Conservation (phyloP, 2,329 filamentous ascomycete species). For the Thielaviopsis punctulata region DNA sequence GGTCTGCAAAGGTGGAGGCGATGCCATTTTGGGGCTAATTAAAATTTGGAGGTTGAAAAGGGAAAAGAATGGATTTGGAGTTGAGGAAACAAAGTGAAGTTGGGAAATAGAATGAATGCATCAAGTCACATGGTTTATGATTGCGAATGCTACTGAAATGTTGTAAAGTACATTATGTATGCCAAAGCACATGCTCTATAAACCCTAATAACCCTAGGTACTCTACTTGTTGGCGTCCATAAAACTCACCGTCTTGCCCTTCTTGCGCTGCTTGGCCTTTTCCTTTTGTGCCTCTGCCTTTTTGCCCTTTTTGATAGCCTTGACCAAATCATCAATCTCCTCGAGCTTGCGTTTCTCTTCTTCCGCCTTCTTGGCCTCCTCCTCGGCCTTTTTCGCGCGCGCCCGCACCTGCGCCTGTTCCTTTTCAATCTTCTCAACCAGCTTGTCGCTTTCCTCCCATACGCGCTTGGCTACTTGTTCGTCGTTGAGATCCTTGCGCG, state of each 20-base stretch:
- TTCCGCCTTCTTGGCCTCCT: conserved; percentile 19
- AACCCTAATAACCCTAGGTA: not conserved
- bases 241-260: conserved; percentile 15
- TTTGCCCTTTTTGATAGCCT: conserved; percentile 22
- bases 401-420: conserved; percentile 46
- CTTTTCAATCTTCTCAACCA: conserved; percentile 70
- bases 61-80: not conserved
- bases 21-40: not conserved
- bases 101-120: not conserved
- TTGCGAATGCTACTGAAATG: not conserved
- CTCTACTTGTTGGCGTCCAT: conserved; percentile 14
- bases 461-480: conserved; percentile 67
- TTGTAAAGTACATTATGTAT: not conserved
- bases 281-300: conserved; percentile 19
- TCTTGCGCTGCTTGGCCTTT: conserved; percentile 17
- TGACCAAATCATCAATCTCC: conserved; percentile 22
- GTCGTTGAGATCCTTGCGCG: conserved; percentile 57
- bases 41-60: not conserved
- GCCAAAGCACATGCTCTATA: not conserved
- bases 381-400: conserved; percentile 21
- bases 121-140: not conserved
- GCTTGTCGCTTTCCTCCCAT: conserved; percentile 76
- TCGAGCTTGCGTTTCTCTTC: conserved; percentile 19
- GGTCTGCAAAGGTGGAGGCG: not conserved
- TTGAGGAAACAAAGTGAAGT: not conserved